These are phyloP conservation scores for Cantharellus cinnabarinus DNA, from an alignment of 768 basidiomycete species.

Conservation along the genomic window DNA sequence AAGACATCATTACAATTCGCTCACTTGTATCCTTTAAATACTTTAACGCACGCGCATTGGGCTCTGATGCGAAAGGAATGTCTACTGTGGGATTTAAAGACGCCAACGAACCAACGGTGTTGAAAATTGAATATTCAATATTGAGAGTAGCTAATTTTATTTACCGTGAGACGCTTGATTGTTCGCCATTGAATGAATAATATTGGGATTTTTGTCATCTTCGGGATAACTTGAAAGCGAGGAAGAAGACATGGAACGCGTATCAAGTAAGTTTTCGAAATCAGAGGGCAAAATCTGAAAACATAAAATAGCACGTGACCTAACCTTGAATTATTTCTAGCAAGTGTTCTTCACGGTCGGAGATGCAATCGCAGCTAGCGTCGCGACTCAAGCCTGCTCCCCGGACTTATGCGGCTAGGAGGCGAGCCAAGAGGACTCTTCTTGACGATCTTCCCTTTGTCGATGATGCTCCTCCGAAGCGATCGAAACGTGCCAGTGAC, in stretches of 20 bases:
- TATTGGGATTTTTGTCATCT: background rate
- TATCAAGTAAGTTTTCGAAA: background rate
- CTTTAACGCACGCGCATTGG: background rate
- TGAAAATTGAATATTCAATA: background rate
- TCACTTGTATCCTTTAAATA: background rate
- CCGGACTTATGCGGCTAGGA: background rate
- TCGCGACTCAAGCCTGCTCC: background rate
- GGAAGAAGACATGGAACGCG: background rate
- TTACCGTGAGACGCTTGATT: background rate
- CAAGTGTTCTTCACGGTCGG: no score
- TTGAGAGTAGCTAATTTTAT: background rate
- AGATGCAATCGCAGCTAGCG: background rate
- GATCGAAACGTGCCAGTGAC: background rate
- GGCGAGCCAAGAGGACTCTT: background rate
- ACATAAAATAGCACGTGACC: background rate
- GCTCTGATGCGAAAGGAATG: background rate
- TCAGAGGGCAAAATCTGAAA: background rate
- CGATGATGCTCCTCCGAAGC: background rate
- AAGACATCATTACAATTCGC: background rate
- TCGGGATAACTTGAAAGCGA: background rate
- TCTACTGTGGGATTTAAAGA: background rate
- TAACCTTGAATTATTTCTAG: background rate
- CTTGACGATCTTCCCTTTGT: background rate
- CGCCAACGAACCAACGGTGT: no score
- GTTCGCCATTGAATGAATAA: background rate